A percentile compares a stretch with the other conserved stretches of the same genome.
Conservation (phyloP, 345 rosid species). For the Populus davidiana region DNA sequence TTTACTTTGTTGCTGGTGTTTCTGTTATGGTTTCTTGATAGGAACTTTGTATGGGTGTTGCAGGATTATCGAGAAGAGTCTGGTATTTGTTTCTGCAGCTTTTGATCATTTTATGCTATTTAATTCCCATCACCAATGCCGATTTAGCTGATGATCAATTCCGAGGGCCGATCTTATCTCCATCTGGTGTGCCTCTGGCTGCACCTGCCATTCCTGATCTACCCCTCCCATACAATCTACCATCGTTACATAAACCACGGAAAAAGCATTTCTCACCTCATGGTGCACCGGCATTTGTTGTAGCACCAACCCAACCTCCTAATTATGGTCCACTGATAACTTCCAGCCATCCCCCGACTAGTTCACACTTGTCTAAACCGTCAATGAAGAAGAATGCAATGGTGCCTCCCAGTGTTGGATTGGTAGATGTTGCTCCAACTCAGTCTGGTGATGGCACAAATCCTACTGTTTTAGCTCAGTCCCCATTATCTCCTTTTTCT, state of each 20-base stretch:
- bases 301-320: conserved; percentile 57
- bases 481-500: conserved; percentile 77
- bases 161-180: conserved; percentile 39
- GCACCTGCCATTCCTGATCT: conserved; percentile 44
- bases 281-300: conserved; percentile 30
- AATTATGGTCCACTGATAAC: conserved; percentile 52
- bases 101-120: conserved; percentile 36
- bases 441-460: conserved; percentile 48
- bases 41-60: conserved; percentile 9
- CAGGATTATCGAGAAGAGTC: conserved; percentile 44
- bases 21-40: conserved; percentile 5
- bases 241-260: conserved; percentile 35
- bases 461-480: conserved; percentile 62
- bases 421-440: conserved; percentile 67
- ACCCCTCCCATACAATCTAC: conserved; percentile 47
- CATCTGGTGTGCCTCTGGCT: conserved; percentile 34
- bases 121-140: conserved; percentile 40
- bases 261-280: conserved; percentile 45
- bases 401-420: conserved; percentile 53
- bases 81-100: conserved; percentile 33
- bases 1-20: neutral
- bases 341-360: conserved; percentile 56
- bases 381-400: conserved; percentile 50
- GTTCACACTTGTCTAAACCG: conserved; percentile 61
- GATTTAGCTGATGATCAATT: conserved; percentile 27